phyloP scores from a whole-genome alignment of 352 stramenopile genomes.

The Globisporangium yorkense region DNA sequence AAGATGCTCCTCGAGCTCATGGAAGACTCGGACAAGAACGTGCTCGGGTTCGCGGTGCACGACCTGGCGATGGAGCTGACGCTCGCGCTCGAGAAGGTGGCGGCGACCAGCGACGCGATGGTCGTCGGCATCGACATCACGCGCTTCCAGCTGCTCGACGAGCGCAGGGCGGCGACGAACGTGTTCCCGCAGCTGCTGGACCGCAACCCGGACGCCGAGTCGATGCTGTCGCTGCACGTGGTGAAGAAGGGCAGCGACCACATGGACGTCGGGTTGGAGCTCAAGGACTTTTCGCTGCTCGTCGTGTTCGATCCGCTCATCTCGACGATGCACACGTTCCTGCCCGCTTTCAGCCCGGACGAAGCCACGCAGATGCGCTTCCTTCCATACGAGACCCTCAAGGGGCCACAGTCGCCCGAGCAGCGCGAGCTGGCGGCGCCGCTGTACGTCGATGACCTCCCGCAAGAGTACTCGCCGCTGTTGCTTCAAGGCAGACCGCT shows the following conservation, averaged over 20 bases:
- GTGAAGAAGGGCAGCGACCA: conserved; percentile 44
- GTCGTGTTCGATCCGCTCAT: conserved; percentile 77
- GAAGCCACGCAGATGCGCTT: conserved; percentile 72
- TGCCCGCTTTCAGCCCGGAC: conserved; percentile 61
- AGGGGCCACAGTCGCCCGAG: conserved; percentile 47
- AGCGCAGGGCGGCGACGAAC: conserved; percentile 54
- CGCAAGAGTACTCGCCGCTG: conserved; percentile 64
- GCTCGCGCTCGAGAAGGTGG: conserved; percentile 42
- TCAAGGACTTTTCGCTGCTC: conserved; percentile 65
- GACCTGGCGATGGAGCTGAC: conserved; percentile 41
- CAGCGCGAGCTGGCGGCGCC: conserved; percentile 32
- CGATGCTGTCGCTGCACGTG: conserved; percentile 50
- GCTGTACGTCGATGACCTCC: conserved; percentile 54
- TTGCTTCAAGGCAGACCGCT: conserved; percentile 53
- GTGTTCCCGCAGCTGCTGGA: conserved; percentile 74
- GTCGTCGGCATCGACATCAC: conserved; percentile 41
- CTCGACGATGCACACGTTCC: conserved; percentile 38
- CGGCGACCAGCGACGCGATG: conserved; percentile 24
- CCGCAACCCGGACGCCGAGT: conserved; percentile 51
- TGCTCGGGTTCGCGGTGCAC: conserved; percentile 57
- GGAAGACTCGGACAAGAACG: conserved; percentile 32
- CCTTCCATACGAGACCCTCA: conserved; percentile 40
- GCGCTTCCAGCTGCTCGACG: conserved; percentile 69
- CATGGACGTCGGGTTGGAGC: conserved; percentile 40
- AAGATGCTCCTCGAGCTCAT: conserved; percentile 44